A percentile compares a stretch with the other conserved stretches of the same genome.
Evolutionary conservation across 176 grass and related monocot genomes (phyloP).

Genomic region (Elaeis guineensis): DNA sequence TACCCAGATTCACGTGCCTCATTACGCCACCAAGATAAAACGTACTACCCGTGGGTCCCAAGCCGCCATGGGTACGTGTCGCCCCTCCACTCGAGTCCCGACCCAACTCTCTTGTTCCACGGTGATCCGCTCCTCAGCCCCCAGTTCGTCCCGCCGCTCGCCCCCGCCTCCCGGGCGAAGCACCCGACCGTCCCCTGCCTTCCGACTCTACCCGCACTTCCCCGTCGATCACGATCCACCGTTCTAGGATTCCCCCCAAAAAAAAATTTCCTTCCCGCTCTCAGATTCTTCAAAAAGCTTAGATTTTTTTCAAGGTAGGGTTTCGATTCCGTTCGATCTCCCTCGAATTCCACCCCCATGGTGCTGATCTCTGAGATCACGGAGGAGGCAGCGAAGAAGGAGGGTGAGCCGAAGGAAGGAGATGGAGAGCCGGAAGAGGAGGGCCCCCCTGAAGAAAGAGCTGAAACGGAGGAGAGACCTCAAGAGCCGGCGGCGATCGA

Average conservation of each 20-base stretch:
- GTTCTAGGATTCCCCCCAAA: neutral
- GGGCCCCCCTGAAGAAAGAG: too few species aligned
- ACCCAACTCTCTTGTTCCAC: constrained; percentile 20
- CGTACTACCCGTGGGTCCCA: too few species aligned
- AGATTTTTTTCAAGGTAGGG: neutral
- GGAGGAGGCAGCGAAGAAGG: constrained; percentile 1
- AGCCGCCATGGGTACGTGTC: constrained; percentile 9
- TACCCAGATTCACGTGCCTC: neutral
- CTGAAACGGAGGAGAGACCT: too few species aligned
- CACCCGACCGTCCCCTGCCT: neutral
- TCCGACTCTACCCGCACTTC: neutral
- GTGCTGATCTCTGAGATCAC: constrained; percentile 20
- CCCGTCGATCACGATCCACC: neutral
- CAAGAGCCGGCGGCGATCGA: too few species aligned
- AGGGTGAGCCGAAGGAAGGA: too few species aligned
- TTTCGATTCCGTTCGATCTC: constrained; percentile 1
- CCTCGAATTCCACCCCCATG: constrained; percentile 4
- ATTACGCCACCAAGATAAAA: neutral
- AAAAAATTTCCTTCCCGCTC: neutral
- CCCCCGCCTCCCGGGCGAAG: neutral
- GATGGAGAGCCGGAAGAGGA: too few species aligned
- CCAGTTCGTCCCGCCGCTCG: constrained; percentile 4
- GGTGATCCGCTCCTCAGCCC: constrained; percentile 10
- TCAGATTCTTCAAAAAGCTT: neutral
- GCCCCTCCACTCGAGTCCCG: constrained; percentile 6